Evolutionary conservation across 2,329 filamentous ascomycete genomes (phyloP).

Genomic region (Anisogramma anomala): DNA sequence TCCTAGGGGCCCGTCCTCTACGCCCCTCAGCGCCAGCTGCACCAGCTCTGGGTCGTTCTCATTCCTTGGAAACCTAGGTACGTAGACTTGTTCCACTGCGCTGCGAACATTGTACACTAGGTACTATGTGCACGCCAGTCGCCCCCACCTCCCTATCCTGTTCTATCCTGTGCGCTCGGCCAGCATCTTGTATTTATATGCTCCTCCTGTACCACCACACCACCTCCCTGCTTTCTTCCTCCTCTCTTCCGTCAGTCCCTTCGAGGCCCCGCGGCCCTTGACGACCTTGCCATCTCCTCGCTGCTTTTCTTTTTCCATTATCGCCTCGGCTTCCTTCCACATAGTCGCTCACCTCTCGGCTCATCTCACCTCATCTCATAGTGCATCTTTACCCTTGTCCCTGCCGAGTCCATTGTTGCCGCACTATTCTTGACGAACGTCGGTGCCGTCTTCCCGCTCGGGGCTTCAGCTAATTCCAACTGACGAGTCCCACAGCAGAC

Average conservation of each 20-base stretch:
- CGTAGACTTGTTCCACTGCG: too few species aligned
- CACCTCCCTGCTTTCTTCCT: neutral
- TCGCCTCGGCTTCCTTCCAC: neutral
- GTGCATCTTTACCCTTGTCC: neutral
- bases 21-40: neutral
- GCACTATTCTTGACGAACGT: neutral
- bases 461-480: too few species aligned
- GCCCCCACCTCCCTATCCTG: neutral
- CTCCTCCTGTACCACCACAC: neutral
- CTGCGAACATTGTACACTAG: conserved; percentile 10
- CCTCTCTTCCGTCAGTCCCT: conserved; percentile 2
- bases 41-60: neutral
- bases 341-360: neutral
- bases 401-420: too few species aligned
- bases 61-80: neutral
- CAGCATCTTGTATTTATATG: neutral
- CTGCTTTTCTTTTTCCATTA: neutral
- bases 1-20: too few species aligned
- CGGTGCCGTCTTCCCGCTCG: neutral
- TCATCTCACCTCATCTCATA: neutral
- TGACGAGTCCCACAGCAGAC: too few species aligned
- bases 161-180: neutral
- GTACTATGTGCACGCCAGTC: conserved; percentile 1
- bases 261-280: neutral
- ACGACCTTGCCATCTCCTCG: neutral